Evolutionary conservation across 345 rosid species (phyloP), one percentile per base, ranked within the genome.

Genomic region (Acer campestre): DNA sequence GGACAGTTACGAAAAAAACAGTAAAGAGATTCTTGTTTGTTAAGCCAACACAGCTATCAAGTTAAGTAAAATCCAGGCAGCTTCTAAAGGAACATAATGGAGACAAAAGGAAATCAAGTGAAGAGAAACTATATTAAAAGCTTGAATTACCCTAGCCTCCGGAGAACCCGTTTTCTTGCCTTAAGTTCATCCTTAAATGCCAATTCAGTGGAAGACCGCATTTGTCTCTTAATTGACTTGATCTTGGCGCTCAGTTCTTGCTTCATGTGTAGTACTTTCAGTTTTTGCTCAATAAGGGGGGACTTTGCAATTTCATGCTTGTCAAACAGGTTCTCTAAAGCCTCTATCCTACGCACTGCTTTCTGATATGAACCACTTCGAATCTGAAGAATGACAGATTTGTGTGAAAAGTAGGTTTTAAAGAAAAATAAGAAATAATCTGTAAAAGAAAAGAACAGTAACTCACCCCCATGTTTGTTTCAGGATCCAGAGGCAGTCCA

Each of bases 181-280:
- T 92, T 96, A 25, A 96, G 98, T 81, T 96, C 99, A 80, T 94
- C 99, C 84, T 96, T 96, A 81, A 96, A 96, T 25, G 97, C 99
- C 87, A 96, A 86, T 22, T 87, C 81, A 42, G 95, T 84, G 77
- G 97, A 92, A 76, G 90, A 89, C 64, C 94, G 90, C 86, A 89
- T 88, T 35, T 85, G 77, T 81, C 86, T 96, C 88, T 85, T 96
- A 77, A 92, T 87, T 69, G 92, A 87, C 82, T 90, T 96, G 77
- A 96, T 90, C 86, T 89, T 94, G 68, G 97, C 85, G 0, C 82
- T 86, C 80, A 96, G 78, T 80, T 91, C 97, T 86, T 91, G 89
- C 85, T 94, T 96, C 80, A 74, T 86, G 84, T 89, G 90, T 61
- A 94, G 84, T 63, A 94, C 91, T 83, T 89, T 89, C 69, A 94